Evolutionary conservation across 202 grass and related monocot species (phyloP), one percentile per base, ranked within the genome.

Genomic region (Panicum hallii): DNA sequence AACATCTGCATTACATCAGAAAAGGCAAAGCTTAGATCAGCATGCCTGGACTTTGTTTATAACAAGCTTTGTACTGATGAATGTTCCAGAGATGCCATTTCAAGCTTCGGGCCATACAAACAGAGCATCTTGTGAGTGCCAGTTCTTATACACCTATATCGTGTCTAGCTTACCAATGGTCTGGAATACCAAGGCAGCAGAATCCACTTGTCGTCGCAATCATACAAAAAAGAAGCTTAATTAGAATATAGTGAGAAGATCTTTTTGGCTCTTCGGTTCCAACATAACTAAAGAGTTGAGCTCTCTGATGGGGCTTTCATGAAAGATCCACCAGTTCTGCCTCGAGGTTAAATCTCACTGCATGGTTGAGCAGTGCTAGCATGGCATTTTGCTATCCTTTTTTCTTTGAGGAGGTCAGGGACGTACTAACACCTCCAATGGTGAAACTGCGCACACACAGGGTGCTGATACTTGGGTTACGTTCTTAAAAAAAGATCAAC

Each of bases 1-100:
- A 60, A 49, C 17, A 52, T 50, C 88, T 90, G 79, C 84, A 87
- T 49, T 79, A 47, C 66, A 82, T 44, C 69, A 89, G 54, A 28
- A 75, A 61, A 52, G 22, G 15, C 4, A 66, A 87, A 36, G 6
- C 22, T 61, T 12, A 69, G 66, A 48, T 28, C 63, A 70, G 28
- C 20, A 82, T 34, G 41, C 20, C 32, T 57, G 12, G 26, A 41
- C 12, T 11, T 2, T 26, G 26, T 26, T 26, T 26, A 26, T 49
- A 7, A 61, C 47, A 47, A 66, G 42, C 16, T 48, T 4, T n/a
- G 34, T 66, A 78, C 11, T 78, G 65, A 72, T 50, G 19, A 82
- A 53, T 19, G 17, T 63, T 78, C 64, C 63, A 28, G 61, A 6
- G 34, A 42, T 74, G 57, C n/a, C 67, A 75, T 83, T 81, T 52